These are phyloP conservation scores for Penicillium rolfsii DNA, from an alignment of 2,329 filamentous ascomycete species.

Conservation along the genomic window DNA sequence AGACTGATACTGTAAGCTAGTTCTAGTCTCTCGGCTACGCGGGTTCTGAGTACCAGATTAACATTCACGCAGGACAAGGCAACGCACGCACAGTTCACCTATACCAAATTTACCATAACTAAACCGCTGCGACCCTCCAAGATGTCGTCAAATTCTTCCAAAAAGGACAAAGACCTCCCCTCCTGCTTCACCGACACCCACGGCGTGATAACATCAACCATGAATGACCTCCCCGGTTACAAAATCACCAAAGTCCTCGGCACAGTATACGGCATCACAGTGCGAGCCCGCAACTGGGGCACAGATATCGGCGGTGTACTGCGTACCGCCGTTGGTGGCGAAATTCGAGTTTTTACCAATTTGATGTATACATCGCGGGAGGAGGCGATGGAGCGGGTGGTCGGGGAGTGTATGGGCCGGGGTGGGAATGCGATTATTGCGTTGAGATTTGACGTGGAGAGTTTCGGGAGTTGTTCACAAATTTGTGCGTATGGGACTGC, in stretches of 20 bases:
- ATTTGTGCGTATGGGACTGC: constrained; percentile 65
- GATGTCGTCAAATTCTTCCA: constrained; percentile 11
- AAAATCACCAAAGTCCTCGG: constrained; percentile 61
- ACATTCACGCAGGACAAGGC: background rate
- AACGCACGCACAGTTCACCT: background rate
- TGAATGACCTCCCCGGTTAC: constrained; percentile 67
- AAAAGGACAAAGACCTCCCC: constrained; percentile 22
- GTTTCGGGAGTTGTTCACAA: constrained; percentile 60
- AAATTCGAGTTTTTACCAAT: constrained; percentile 62
- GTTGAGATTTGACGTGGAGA: constrained; percentile 61
- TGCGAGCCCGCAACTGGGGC: constrained; percentile 62
- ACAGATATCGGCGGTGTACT: constrained; percentile 60
- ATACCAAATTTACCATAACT: background rate
- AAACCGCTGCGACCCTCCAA: background rate
- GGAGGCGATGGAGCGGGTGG: constrained; percentile 60
- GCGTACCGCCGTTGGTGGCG: constrained; percentile 62
- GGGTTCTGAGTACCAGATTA: background rate
- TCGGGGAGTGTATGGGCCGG: constrained; percentile 60
- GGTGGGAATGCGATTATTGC: constrained; percentile 65
- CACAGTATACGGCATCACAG: constrained; percentile 61
- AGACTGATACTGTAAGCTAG: background rate
- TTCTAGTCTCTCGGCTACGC: background rate
- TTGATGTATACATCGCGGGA: constrained; percentile 64
- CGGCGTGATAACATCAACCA: constrained; percentile 64
- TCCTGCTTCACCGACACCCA: constrained; percentile 64